phyloP scores from a whole-genome alignment of 2,329 filamentous ascomycete genomes.

The Fusarium virguliforme region DNA sequence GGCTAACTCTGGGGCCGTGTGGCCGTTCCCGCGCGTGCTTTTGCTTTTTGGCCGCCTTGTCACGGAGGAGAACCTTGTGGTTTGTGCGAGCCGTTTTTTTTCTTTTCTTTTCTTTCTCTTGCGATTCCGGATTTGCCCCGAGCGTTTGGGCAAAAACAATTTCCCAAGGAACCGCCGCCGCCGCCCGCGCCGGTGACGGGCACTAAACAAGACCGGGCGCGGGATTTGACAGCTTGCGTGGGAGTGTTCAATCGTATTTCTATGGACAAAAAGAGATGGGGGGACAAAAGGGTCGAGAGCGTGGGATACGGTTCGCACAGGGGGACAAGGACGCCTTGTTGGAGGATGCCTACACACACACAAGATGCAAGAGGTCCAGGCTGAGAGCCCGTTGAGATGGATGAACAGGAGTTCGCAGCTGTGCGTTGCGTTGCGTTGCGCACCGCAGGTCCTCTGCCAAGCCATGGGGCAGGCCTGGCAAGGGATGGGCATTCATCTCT shows the following conservation, averaged over 20 bases:
- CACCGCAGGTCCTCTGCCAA: not conserved
- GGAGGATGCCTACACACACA: no score
- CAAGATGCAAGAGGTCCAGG: not conserved
- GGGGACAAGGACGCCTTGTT: not conserved
- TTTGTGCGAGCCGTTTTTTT: slow-evolving; percentile 9
- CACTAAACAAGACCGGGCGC: slow-evolving; percentile 12
- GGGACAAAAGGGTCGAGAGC: not conserved
- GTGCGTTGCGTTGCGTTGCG: slow-evolving; percentile 7
- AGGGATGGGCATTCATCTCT: not conserved
- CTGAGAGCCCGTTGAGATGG: not conserved
- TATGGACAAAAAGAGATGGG: not conserved
- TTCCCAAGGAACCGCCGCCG: no score
- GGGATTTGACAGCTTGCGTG: slow-evolving; percentile 7
- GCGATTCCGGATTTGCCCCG: slow-evolving; percentile 4
- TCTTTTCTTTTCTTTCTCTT: not conserved
- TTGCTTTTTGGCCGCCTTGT: slow-evolving; percentile 34
- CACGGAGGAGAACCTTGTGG: slow-evolving; percentile 17
- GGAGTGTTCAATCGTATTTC: not conserved
- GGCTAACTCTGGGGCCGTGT: slow-evolving; percentile 44
- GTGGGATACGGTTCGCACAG: slow-evolving; percentile 1
- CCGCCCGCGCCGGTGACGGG: slow-evolving; percentile 9
- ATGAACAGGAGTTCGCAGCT: slow-evolving; percentile 8
- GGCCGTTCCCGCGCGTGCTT: slow-evolving; percentile 30
- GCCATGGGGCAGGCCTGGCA: no score
- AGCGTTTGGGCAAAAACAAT: slow-evolving; percentile 3